Evolutionary conservation across 1,139 yeast species (phyloP).

Genomic region (Debaryomyces udenii): DNA sequence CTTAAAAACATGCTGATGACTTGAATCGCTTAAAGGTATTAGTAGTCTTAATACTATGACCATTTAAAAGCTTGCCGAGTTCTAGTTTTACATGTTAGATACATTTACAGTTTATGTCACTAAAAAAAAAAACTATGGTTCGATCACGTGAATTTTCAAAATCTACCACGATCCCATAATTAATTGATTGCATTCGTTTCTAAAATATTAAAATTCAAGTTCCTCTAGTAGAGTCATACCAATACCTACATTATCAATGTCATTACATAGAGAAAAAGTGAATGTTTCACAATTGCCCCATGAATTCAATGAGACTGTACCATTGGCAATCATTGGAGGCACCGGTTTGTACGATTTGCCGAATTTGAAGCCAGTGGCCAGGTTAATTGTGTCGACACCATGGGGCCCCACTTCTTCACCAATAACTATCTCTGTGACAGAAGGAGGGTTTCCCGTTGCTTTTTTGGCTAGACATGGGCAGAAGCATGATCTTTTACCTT

Average conservation of each 20-base stretch:
- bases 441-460: slow-evolving; percentile 82
- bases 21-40: background rate
- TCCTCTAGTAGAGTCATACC: background rate
- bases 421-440: slow-evolving; percentile 80
- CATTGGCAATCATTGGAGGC: slow-evolving; percentile 92
- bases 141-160: slow-evolving; percentile 4
- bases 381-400: slow-evolving; percentile 80
- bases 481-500: slow-evolving; percentile 85
- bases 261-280: slow-evolving; percentile 40
- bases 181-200: background rate
- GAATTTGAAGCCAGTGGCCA: slow-evolving; percentile 81
- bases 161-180: slow-evolving; percentile 1
- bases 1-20: slow-evolving; percentile 5
- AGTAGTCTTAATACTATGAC: background rate
- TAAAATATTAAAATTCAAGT: background rate
- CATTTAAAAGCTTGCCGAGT: slow-evolving; percentile 4
- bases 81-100: slow-evolving; percentile 1
- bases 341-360: slow-evolving; percentile 94
- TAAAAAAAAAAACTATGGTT: background rate
- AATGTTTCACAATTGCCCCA: slow-evolving; percentile 38
- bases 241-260: slow-evolving; percentile 32
- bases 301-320: slow-evolving; percentile 49
- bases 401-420: slow-evolving; percentile 98
- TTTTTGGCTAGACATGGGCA: slow-evolving; percentile 94
- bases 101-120: background rate